Evolutionary conservation across 805 yeast species (phyloP), one percentile per base, ranked within the genome.

Genomic region (Lipomyces kockii): DNA sequence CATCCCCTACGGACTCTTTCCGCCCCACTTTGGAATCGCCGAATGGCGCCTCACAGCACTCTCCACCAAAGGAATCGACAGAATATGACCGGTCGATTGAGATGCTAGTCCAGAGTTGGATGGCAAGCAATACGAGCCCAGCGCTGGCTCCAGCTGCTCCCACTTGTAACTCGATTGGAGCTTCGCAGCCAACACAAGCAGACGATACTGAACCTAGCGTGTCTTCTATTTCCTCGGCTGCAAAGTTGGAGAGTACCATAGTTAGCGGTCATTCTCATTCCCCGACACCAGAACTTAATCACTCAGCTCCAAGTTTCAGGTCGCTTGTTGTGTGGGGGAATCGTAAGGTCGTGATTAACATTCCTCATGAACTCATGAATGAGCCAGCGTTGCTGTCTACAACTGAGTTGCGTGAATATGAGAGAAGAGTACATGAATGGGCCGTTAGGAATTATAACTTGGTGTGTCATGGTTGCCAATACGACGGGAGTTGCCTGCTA

Each of bases 61-160:
- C 49, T n/a, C 49, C 22, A 7, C 49, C 32, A 25, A 1, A 17
- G 25, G 35, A 49, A 49, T 32, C 34, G 57, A 35, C 60, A 9
- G 68, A 67, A 27, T 67, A 53, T 43, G 70, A 67, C 43, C 56
- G 64, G 43, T 67, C 70, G 11, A 64, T 61, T 17, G 65, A 64
- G 22, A 32, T 65, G 17, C 61, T 67, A 4, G 70, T 67, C 20
- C 60, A 58, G 20, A 64, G 63, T 11, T 67, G 70, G 70, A 58
- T 67, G 53, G 56, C 49, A 32, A 67, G 51, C 52, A 62, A 54
- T 43, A 22, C n/a, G 4, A 52, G 34, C 34, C 7, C 55, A 17
- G 3, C 49, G 49, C 49, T 4, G 22, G 7, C 49, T n/a, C 20
- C 20, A 25, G 3, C 39, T 37, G 17, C 17, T 11, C 14, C 22